These are phyloP conservation scores for Chalciporus sp. DNA, from an alignment of 1,284 basidiomycete species.

Conservation along the genomic window DNA sequence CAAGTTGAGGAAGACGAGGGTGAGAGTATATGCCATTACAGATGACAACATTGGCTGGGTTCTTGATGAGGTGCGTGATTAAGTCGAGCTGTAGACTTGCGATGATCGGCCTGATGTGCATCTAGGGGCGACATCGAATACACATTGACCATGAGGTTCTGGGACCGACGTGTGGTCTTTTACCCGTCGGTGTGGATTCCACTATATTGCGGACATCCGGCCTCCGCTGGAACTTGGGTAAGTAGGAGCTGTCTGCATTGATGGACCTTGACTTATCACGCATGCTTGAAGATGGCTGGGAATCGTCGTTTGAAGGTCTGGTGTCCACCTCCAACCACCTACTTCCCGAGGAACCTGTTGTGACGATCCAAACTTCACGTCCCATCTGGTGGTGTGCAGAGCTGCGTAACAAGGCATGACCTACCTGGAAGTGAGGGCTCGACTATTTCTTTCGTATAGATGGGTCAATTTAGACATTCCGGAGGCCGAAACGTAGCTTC, in stretches of 20 bases:
- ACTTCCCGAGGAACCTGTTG: slow-evolving; percentile 56
- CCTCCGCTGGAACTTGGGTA: slow-evolving; percentile 89
- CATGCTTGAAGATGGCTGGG: slow-evolving; percentile 46
- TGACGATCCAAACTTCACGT: slow-evolving; percentile 76
- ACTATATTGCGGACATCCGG: slow-evolving; percentile 83
- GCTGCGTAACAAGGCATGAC: slow-evolving; percentile 30
- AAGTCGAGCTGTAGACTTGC: neutral
- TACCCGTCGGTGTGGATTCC: slow-evolving; percentile 83
- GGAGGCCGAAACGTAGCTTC: neutral
- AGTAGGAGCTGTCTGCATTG: slow-evolving; percentile 25
- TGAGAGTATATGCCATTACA: slow-evolving; percentile 75
- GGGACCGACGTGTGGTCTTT: slow-evolving; percentile 89
- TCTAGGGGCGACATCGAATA: slow-evolving; percentile 80
- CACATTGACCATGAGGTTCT: slow-evolving; percentile 71
- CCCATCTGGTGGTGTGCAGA: slow-evolving; percentile 92
- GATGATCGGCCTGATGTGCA: slow-evolving; percentile 2
- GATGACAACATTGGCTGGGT: slow-evolving; percentile 92
- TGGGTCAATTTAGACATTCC: neutral
- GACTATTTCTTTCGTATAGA: no score
- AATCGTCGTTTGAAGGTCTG: slow-evolving; percentile 79
- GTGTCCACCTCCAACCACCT: slow-evolving; percentile 94
- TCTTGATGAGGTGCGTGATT: slow-evolving; percentile 64
- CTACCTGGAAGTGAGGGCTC: neutral
- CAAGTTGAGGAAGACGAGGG: slow-evolving; percentile 70
- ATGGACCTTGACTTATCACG: slow-evolving; percentile 5